Conservation (phyloP, 2,329 filamentous ascomycete species). For the Acephala macrosclerotiorum region DNA sequence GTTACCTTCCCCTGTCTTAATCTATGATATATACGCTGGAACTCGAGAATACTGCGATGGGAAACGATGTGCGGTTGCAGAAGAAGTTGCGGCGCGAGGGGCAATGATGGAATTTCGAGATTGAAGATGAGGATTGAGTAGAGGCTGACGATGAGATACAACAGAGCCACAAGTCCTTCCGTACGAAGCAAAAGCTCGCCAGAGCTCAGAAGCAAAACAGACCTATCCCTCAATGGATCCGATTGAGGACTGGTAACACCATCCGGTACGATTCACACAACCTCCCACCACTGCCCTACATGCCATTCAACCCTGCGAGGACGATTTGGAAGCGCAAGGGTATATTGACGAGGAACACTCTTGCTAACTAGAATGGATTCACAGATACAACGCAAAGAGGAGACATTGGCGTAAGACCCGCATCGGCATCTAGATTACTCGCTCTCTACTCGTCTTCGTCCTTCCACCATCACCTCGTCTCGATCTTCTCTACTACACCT, state of each 20-base stretch:
- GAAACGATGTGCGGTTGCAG: background rate
- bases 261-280: conserved; percentile 75
- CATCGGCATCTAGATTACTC: conserved; percentile 90
- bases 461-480: conserved; percentile 20
- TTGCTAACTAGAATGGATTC: conserved; percentile 11
- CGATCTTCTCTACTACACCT: conserved; percentile 18
- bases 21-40: conserved; percentile 1
- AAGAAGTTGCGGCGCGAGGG: conserved; percentile 2
- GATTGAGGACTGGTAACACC: conserved; percentile 97
- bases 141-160: conserved; percentile 32
- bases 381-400: conserved; percentile 99
- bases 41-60: background rate
- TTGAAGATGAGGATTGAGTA: conserved; percentile 15
- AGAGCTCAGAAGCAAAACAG: conserved; percentile 99
- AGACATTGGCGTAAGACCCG: conserved; percentile 99
- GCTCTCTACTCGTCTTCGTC: conserved; percentile 37
- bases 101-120: conserved; percentile 13
- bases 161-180: conserved; percentile 99
- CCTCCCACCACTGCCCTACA: conserved; percentile 8
- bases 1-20: too few species aligned
- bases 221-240: conserved; percentile 99
- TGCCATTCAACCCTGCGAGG: background rate
- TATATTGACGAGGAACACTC: background rate
- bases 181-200: conserved; percentile 99
- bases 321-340: background rate